Base-by-base conservation (phyloP, 352 stramenopile genomes). In the Phytophthora lateralis region DNA sequence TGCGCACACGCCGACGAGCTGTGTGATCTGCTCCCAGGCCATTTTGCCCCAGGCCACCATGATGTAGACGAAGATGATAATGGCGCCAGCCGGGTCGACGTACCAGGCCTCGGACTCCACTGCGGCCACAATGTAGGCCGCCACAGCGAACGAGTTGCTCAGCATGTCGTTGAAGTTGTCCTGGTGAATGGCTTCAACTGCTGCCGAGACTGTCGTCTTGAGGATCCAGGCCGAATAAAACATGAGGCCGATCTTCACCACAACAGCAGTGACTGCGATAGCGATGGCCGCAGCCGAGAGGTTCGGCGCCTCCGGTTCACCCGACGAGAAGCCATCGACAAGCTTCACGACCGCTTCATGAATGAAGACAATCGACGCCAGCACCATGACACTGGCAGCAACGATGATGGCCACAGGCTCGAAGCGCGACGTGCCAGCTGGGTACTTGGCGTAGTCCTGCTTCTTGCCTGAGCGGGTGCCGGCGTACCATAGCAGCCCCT, bases 111-210 rank as follows among this genome's bases (percentile, higher is more conserved):
- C 54, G 0, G 52, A 92, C 58, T 73, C 57, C 2, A 67, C 63
- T 3, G 76, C 70, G 32, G 75, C 67, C 47, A 88, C 67, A 32
- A 79, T 73, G 58, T 82, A 91, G 3, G 92, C 92, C 0, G 89
- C 55, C 29, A 96, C 82, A 17, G 93, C 93, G 3, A 98, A 89
- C 35, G 75, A 82, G 64, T 98, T 98, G 64, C 76, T 95, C 3
- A 98, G 59, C 24, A 86, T 88, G 76, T 98, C 95, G 73, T 98
- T 98, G 68, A 88, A 90, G 72, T 98, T 96, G 85, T 98, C 94
- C 73, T 97, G 85, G 50, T 86, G 78, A 47, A 90, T 88, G 24
- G 78, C 78, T 18, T 81, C 66, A 6, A 86, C 78, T 15, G 76
- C 76, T 4, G 61, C 65, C 1, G 78, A 89, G 50, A 78, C 71